Evolutionary conservation across 345 rosid genomes (phyloP).

Genomic region (Pugionium dolabratum): DNA sequence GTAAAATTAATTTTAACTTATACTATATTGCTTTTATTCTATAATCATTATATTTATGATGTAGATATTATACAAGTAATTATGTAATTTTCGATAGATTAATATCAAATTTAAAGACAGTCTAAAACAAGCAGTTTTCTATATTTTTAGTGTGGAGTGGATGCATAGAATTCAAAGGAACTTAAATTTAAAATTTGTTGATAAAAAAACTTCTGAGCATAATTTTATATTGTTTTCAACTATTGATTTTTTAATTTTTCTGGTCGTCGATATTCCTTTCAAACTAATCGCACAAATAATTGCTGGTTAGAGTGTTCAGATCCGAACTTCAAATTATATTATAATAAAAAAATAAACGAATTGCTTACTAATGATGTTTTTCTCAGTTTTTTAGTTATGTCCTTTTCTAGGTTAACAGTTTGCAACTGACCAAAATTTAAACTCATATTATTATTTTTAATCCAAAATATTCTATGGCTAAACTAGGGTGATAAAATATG

Average conservation of each 20-base stretch:
- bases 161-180: not conserved
- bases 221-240: not conserved
- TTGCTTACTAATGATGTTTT: conserved; percentile 16
- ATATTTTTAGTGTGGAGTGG: no score
- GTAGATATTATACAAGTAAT: no score
- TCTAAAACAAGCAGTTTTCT: no score
- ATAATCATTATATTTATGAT: no score
- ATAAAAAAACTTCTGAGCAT: not conserved
- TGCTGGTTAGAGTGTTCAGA: conserved; percentile 7
- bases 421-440: conserved; percentile 26
- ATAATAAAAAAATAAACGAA: conserved; percentile 4
- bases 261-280: conserved; percentile 24
- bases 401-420: conserved; percentile 6
- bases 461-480: conserved; percentile 6
- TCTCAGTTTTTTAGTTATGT: not conserved
- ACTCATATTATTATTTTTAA: conserved; percentile 1
- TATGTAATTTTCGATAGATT: no score
- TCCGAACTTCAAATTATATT: conserved; percentile 1
- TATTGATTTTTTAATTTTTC: conserved; percentile 9
- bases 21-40: no score
- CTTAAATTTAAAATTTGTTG: not conserved
- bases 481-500: not conserved
- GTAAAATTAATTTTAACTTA: no score
- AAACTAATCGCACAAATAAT: conserved; percentile 9
- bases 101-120: no score